phyloP scores from a whole-genome alignment of 495 filamentous ascomycete genomes.

The Recurvomyces mirabilis region DNA sequence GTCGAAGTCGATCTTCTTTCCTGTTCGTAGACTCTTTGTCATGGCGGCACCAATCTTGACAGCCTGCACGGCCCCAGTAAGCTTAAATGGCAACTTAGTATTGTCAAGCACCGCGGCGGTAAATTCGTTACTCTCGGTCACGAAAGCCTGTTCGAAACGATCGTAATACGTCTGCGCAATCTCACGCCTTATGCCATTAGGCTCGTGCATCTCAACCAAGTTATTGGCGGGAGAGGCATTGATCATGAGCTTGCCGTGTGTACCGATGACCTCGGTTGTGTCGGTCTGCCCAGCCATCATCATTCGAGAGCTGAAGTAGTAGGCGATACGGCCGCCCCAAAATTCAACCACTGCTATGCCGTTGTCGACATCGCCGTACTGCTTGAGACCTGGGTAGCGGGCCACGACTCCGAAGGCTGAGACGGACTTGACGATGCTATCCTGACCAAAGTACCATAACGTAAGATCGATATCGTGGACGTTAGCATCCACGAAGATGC shows the following conservation, averaged over 20 bases:
- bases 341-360: constrained; percentile 55
- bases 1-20: constrained; percentile 50
- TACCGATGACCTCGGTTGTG: constrained; percentile 53
- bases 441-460: constrained; percentile 34
- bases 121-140: constrained; percentile 52
- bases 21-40: constrained; percentile 46
- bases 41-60: constrained; percentile 49
- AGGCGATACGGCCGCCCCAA: constrained; percentile 47
- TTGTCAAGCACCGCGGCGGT: constrained; percentile 43
- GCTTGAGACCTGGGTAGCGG: constrained; percentile 47
- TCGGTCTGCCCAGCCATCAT: constrained; percentile 56
- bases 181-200: constrained; percentile 41
- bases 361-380: constrained; percentile 52
- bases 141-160: constrained; percentile 52
- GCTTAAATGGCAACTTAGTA: constrained; percentile 40
- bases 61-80: constrained; percentile 45
- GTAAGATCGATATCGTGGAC: constrained; percentile 41
- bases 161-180: constrained; percentile 49
- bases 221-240: constrained; percentile 43
- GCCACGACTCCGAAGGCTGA: constrained; percentile 46
- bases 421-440: constrained; percentile 35
- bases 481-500: constrained; percentile 40
- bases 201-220: constrained; percentile 43
- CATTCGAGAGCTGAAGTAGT: constrained; percentile 50
- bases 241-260: constrained; percentile 46